Percentiles rank a stretch among this genome's conserved stretches.
Conservation (phyloP, 2,329 filamentous ascomycete genomes). For the Colletotrichum sp. region DNA sequence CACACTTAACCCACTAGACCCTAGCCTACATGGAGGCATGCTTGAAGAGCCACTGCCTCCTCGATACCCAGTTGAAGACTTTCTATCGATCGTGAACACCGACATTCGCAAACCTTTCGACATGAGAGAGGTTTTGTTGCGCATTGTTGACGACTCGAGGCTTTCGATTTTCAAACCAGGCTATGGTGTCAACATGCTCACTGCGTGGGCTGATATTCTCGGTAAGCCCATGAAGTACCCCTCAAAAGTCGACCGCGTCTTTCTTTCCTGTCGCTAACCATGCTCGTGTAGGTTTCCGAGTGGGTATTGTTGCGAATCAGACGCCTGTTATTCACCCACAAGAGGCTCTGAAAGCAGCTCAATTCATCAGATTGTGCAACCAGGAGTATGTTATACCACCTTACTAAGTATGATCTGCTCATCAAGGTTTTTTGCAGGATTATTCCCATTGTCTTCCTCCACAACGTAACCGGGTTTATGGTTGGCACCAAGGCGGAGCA, state of each 20-base stretch:
- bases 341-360: background rate
- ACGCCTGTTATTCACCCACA: background rate
- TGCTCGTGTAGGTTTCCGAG: background rate
- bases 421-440: background rate
- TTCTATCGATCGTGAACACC: background rate
- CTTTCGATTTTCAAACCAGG: slow-evolving; percentile 39
- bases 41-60: background rate
- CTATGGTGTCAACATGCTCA: slow-evolving; percentile 36
- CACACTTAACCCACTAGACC: background rate
- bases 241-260: background rate
- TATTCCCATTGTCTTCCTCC: background rate
- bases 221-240: background rate
- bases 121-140: slow-evolving; percentile 35
- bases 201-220: background rate
- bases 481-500: background rate
- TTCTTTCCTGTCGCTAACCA: background rate
- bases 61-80: background rate
- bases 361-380: background rate
- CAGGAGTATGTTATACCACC: background rate
- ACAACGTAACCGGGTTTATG: background rate
- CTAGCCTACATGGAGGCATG: background rate
- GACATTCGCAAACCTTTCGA: slow-evolving; percentile 26
- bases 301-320: background rate
- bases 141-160: slow-evolving; percentile 41
- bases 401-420: background rate